Evolutionary conservation across 345 rosid genomes (phyloP).

Genomic region (Brassica napus): DNA sequence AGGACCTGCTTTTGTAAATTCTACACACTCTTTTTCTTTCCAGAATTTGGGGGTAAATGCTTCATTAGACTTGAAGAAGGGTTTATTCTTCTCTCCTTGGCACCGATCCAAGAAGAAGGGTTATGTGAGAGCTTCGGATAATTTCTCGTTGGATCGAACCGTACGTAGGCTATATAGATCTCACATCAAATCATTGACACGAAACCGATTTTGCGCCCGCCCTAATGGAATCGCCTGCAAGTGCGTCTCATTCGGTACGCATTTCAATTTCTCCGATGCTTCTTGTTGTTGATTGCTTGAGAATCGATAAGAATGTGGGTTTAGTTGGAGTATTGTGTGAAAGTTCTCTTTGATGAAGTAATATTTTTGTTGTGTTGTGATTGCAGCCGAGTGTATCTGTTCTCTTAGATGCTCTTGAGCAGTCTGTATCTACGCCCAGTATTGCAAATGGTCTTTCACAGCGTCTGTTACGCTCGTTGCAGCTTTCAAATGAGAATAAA

Average conservation of each 20-base stretch:
- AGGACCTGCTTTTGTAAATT: conserved; percentile 33
- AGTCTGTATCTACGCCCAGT: conserved; percentile 67
- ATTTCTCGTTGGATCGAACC: conserved; percentile 23
- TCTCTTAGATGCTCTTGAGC: conserved; percentile 85
- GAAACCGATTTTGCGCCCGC: neutral
- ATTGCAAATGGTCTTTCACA: conserved; percentile 67
- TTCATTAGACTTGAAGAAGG: conserved; percentile 17
- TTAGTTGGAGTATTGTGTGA: neutral
- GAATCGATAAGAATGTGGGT: conserved; percentile 14
- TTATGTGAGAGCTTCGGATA: conserved; percentile 20
- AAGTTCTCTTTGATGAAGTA: conserved; percentile 2
- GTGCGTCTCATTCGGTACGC: conserved; percentile 35
- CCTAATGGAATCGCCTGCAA: conserved; percentile 4
- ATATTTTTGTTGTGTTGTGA: conserved; percentile 10
- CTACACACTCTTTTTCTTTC: conserved; percentile 27
- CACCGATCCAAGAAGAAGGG: conserved; percentile 1
- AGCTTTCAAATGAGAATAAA: conserved; percentile 66
- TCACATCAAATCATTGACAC: conserved; percentile 24
- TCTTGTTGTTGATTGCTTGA: conserved; percentile 7
- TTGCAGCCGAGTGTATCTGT: conserved; percentile 84
- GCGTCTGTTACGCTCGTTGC: conserved; percentile 65
- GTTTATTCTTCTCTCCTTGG: conserved; percentile 8
- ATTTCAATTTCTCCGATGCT: conserved; percentile 3
- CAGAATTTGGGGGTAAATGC: conserved; percentile 35
- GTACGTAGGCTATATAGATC: conserved; percentile 22